These are phyloP conservation scores for Boletus rubroflammeus DNA, from an alignment of 768 basidiomycete genomes.

Conservation along the genomic window DNA sequence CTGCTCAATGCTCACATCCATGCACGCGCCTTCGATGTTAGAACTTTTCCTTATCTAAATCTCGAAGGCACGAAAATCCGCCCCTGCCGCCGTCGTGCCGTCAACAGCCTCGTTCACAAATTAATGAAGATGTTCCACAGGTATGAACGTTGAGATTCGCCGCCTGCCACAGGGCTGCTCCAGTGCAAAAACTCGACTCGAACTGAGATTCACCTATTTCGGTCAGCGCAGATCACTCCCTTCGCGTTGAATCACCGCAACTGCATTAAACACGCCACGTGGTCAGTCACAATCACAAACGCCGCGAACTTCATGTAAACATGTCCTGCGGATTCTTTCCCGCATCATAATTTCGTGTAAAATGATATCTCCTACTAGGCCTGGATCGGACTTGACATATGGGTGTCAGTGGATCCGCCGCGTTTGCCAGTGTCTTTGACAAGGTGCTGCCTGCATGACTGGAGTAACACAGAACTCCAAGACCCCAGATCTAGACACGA, in stretches of 20 bases:
- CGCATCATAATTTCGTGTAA: not conserved
- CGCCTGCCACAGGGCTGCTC: too few relatives aligned
- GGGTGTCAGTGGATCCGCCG: not conserved
- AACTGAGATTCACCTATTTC: too few relatives aligned
- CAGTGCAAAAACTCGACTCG: too few relatives aligned
- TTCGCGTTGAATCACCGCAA: not conserved
- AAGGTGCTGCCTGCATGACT: not conserved
- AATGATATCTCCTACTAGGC: not conserved
- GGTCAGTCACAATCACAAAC: not conserved
- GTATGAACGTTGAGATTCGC: too few relatives aligned
- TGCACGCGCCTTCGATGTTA: too few relatives aligned
- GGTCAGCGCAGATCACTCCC: not conserved
- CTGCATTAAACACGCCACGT: too few relatives aligned
- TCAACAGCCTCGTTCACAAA: too few relatives aligned
- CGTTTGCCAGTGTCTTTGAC: not conserved
- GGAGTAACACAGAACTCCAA: not conserved
- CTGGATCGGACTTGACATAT: not conserved
- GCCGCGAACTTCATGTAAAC: not conserved
- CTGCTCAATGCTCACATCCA: too few relatives aligned
- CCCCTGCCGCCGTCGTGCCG: too few relatives aligned
- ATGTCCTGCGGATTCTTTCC: not conserved
- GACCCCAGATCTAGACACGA: not conserved
- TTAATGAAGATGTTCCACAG: too few relatives aligned
- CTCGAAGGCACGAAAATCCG: too few relatives aligned
- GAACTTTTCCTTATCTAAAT: too few relatives aligned